These are phyloP conservation scores for Cenchrus fungigraminus DNA, from an alignment of 176 grass and related monocot genomes.

Conservation along the genomic window DNA sequence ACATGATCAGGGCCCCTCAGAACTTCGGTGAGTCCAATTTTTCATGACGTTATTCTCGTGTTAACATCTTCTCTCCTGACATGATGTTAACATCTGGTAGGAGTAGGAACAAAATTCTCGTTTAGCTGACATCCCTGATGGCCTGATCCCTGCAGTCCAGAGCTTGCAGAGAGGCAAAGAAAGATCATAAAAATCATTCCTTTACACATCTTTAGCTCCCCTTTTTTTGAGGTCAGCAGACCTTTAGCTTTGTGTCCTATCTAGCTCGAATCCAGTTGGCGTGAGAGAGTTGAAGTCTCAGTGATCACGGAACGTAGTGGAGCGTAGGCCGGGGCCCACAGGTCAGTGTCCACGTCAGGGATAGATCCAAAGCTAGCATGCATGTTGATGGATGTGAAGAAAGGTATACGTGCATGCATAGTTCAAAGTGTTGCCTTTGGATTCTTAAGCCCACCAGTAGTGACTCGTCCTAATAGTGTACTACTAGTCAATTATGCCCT, in stretches of 20 bases:
- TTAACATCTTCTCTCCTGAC: neutral
- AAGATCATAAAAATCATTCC: neutral
- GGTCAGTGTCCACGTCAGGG: neutral
- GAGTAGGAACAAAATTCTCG: neutral
- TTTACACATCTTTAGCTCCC: neutral
- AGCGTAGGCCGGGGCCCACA: neutral
- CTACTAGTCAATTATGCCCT: neutral
- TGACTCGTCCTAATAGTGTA: neutral
- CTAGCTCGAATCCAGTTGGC: conserved; percentile 38
- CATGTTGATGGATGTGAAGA: neutral
- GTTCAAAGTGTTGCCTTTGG: neutral
- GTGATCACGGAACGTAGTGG: conserved; percentile 7
- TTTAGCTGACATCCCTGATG: neutral
- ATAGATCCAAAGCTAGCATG: neutral
- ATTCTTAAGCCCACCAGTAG: conserved; percentile 38
- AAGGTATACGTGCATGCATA: neutral
- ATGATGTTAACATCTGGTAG: neutral
- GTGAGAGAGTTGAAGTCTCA: conserved; percentile 41
- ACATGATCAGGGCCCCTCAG: conserved; percentile 53
- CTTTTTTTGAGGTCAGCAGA: neutral
- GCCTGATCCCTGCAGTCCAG: neutral
- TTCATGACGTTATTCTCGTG: neutral
- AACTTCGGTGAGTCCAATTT: conserved; percentile 51
- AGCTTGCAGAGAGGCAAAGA: neutral
- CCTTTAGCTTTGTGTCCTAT: neutral